Evolutionary conservation across 2,329 filamentous ascomycete genomes (phyloP).

Genomic region (Aschersonia sp.): DNA sequence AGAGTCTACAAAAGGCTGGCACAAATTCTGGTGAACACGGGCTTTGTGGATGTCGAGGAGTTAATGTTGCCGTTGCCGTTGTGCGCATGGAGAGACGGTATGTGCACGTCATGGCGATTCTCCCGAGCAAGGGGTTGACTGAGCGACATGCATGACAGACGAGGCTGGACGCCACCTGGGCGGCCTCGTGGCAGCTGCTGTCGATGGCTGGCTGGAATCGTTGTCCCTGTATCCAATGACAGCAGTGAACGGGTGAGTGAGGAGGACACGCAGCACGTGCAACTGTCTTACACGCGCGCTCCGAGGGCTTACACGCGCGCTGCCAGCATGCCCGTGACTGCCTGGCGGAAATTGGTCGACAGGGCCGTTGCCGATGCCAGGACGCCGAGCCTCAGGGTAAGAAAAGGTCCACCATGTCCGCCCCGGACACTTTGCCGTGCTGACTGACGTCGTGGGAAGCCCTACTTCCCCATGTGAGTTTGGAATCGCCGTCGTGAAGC

Average conservation of each 20-base stretch:
- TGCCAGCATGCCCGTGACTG: no score
- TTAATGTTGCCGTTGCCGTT: conserved; percentile 52
- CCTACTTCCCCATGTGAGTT: no score
- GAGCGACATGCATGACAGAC: conserved; percentile 19
- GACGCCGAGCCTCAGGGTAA: no score
- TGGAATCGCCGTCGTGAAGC: no score
- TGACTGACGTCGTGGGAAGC: no score
- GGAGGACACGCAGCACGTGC: no score
- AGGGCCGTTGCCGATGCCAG: no score
- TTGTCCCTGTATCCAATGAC: conserved; percentile 43
- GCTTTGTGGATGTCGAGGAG: conserved; percentile 54
- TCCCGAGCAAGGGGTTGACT: background rate
- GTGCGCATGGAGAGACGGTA: conserved; percentile 56
- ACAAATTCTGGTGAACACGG: conserved; percentile 42
- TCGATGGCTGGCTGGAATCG: conserved; percentile 38
- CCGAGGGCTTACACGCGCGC: no score
- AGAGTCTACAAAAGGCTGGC: conserved; percentile 46
- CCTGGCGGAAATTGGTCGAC: no score
- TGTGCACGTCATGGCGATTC: background rate
- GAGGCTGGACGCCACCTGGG: conserved; percentile 38
- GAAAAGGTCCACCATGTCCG: no score
- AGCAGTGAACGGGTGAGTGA: conserved; percentile 28
- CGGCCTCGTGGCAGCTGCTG: conserved; percentile 35
- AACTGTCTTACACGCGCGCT: no score
- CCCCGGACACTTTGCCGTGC: no score